Evolutionary conservation across 1,139 yeast species (phyloP).

Genomic region (Hansenula anomala): DNA sequence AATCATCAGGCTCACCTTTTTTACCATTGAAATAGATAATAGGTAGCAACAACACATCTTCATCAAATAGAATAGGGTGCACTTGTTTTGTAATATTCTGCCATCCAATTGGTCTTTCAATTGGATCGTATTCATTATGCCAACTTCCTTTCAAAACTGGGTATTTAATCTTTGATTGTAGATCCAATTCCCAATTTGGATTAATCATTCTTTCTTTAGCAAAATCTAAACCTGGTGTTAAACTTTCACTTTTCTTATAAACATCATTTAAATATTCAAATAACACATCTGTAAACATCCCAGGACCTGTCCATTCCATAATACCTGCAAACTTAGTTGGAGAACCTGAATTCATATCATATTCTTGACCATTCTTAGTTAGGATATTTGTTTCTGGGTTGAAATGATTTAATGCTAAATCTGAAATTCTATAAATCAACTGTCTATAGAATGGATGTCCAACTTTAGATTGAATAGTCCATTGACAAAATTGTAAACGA

Average conservation of each 20-base stretch:
- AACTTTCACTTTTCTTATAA: constrained; percentile 32
- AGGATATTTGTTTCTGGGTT: constrained; percentile 19
- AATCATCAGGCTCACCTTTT: constrained; percentile 54
- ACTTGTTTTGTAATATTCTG: constrained; percentile 54
- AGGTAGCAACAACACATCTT: constrained; percentile 61
- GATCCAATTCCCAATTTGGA: constrained; percentile 9
- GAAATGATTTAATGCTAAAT: constrained; percentile 48
- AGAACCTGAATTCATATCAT: constrained; percentile 30
- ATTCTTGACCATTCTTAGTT: constrained; percentile 22
- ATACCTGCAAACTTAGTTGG: constrained; percentile 64
- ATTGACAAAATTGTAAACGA: constrained; percentile 68
- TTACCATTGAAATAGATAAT: constrained; percentile 70
- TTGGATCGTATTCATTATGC: constrained; percentile 5
- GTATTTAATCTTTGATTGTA: constrained; percentile 5
- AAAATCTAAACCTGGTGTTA: constrained; percentile 8
- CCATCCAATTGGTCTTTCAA: constrained; percentile 31
- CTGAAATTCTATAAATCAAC: constrained; percentile 70
- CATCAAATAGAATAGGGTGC: constrained; percentile 47
- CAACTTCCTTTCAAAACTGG: neutral
- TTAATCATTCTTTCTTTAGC: constrained; percentile 31
- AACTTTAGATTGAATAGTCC: constrained; percentile 71
- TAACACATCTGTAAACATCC: constrained; percentile 81
- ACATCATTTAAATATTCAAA: constrained; percentile 66
- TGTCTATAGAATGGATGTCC: constrained; percentile 88
- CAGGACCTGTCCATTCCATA: constrained; percentile 97